Base-by-base conservation (phyloP, 306 rosid genomes). In the Fagus crenata region DNA sequence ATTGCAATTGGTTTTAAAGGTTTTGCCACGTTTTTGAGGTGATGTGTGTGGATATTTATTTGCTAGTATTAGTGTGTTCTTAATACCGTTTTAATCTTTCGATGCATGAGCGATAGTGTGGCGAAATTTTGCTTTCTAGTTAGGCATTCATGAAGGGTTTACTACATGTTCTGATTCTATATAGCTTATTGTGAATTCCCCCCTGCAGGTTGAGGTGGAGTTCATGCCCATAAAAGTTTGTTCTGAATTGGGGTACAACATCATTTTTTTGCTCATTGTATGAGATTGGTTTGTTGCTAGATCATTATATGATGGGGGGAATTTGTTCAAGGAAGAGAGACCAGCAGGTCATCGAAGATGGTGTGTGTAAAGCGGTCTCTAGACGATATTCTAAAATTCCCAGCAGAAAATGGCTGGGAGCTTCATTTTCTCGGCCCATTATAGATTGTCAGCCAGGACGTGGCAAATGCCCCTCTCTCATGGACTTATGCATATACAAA, bases 241-340 rank as follows among this genome's bases (percentile, higher is more conserved):
- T 43, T 70, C 68, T 82, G 83, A 73, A 68, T 77, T 73, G 67
- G 63, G 71, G 56, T 14, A 8, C 35, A 42, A 74, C 72, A 49
- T 56, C 39, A 37, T 53, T 73, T 7, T 58, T 69, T 73, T 63
- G 78, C 56, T 51, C 72, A 28, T 75, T 74, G 54, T 39, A 1
- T 58, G 71, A 58, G 17, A 22, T 67, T 73, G 79, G 55, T 31
- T 13, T 42, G 72, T 41, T 28, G 41, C 11, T 54, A 13, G 37
- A 18, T n/a, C 49, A 7, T 65, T 53, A 28, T 72, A 81, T 71
- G 36, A 90, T 90, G 96, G 96, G 96, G 73, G 87, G 96, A 51
- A 80, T 90, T 14, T 90, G 92, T 70, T 90, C 96, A 7, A 85
- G 92, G 75, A 90, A 90, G 88, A 85, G 92, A 83, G 81, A 81